These are phyloP conservation scores for Aspergillus proliferans DNA, from an alignment of 2,329 filamentous ascomycete genomes.

Conservation along the genomic window DNA sequence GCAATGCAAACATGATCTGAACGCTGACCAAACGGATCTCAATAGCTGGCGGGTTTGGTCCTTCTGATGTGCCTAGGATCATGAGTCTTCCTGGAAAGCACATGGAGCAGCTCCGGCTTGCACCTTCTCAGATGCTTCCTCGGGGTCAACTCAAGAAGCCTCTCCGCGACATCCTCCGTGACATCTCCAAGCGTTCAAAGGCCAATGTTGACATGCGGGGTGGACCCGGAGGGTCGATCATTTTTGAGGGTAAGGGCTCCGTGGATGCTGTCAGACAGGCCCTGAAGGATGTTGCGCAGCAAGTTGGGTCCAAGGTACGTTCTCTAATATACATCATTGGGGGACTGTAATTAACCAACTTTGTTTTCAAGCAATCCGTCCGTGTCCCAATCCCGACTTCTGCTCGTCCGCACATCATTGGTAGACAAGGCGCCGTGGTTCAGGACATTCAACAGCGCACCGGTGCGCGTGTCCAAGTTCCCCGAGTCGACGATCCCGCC, in stretches of 20 bases:
- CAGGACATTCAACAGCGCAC: slow-evolving; percentile 84
- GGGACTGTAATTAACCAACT: slow-evolving; percentile 3
- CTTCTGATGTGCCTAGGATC: slow-evolving; percentile 43
- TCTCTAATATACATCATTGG: neutral
- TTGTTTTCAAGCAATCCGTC: slow-evolving; percentile 51
- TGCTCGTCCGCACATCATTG: slow-evolving; percentile 83
- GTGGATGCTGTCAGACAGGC: slow-evolving; percentile 79
- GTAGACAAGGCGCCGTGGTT: slow-evolving; percentile 82
- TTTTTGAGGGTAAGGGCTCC: slow-evolving; percentile 80
- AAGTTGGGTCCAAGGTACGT: slow-evolving; percentile 77
- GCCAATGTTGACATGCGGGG: slow-evolving; percentile 73
- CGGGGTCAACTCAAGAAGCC: slow-evolving; percentile 76
- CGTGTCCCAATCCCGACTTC: slow-evolving; percentile 77
- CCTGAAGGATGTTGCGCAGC: slow-evolving; percentile 78
- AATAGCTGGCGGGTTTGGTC: slow-evolving; percentile 18
- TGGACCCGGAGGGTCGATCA: slow-evolving; percentile 64
- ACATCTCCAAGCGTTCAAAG: slow-evolving; percentile 88
- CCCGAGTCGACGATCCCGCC: slow-evolving; percentile 64
- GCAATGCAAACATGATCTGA: neutral
- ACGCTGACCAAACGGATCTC: neutral
- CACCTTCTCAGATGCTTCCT: slow-evolving; percentile 69
- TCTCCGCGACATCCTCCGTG: slow-evolving; percentile 75
- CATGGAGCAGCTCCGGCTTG: slow-evolving; percentile 67
- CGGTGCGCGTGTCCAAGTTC: slow-evolving; percentile 83
- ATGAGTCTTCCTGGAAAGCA: slow-evolving; percentile 78